Base-by-base conservation (phyloP, 768 basidiomycete species). In the Ephemerocybe angulata region DNA sequence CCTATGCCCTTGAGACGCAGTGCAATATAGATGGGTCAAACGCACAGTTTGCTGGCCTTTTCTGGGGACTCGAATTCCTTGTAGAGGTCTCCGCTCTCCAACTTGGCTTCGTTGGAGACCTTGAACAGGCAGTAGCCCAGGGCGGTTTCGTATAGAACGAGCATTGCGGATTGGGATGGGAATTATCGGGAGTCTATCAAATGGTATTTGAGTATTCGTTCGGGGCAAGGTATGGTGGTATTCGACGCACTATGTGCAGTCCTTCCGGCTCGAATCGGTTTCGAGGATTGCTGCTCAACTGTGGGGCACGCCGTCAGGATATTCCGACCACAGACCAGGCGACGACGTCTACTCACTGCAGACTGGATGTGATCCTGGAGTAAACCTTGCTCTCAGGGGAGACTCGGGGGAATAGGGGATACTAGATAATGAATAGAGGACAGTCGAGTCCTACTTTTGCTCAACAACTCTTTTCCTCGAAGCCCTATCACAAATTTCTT, bases 101-200 rank as follows among this genome's bases (percentile, higher is more conserved):
- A 76, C 76, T 95, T 97, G 53, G 88, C 89, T 37, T 90, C 78
- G 74, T 93, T 88, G 51, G 87, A 87, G 60, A 96, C 81, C 73
- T 97, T 97, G 86, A 99, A 98, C 52, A 99, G 88, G 78, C 92
- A 94, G 79, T 93, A 98, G 72, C 96, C 93, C 72, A 96, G 84
- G 37, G 93, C 84, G 1, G 93, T 94, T 77, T 98, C 97, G 76
- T 94, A 93, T 60, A 99, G 80, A 42, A 98, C 95, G 72, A 98
- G 83, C 94, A 98, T 98, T 10, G 30, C n/a, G 35, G 28, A 44
- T 30, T 35, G 4, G 31, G 5, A 28, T 12, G 28, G 11, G 8
- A 37, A 27, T 30, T 17, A 13, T 8, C 6, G 21, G 31, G 50
- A 27, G 40, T 53, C 10, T 7, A 42, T 42, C n/a, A 29, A 33